Conservation (phyloP, 2,329 filamentous ascomycete species). For the Paecilomyces niveus region DNA sequence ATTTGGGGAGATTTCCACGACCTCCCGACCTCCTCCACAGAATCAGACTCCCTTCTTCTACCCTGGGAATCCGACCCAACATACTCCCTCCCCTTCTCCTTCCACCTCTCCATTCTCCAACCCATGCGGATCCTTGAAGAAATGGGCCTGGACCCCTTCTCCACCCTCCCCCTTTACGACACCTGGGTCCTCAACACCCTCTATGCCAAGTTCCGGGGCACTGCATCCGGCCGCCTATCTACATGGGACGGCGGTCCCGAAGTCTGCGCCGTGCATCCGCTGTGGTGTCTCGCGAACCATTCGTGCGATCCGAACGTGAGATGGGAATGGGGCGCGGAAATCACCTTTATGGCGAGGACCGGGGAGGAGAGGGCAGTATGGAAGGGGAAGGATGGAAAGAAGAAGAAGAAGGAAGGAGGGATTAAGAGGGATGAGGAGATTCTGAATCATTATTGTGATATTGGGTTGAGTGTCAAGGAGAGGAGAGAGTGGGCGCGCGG, state of each 20-base stretch:
- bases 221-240: conserved; percentile 77
- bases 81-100: conserved; percentile 52
- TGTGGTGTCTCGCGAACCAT: conserved; percentile 96
- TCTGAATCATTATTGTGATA: conserved; percentile 89
- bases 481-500: conserved; percentile 84
- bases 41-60: background rate
- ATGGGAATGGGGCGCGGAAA: conserved; percentile 73
- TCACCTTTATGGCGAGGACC: conserved; percentile 29
- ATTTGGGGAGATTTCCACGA: conserved; percentile 58
- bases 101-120: conserved; percentile 52
- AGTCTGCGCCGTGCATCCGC: conserved; percentile 84
- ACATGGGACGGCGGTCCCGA: conserved; percentile 75
- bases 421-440: conserved; percentile 78
- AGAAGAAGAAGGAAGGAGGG: conserved; percentile 43
- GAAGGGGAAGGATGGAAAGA: conserved; percentile 25
- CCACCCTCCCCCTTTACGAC: conserved; percentile 34
- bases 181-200: conserved; percentile 74
- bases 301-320: conserved; percentile 90
- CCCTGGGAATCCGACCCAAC: conserved; percentile 17
- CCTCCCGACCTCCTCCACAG: conserved; percentile 9
- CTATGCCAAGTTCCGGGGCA: conserved; percentile 87
- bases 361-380: conserved; percentile 30
- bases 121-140: conserved; percentile 57
- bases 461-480: conserved; percentile 67
- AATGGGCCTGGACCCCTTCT: conserved; percentile 57